Percentiles rank a stretch among this genome's conserved stretches.
These are phyloP conservation scores for Hanseniaspora taiwanica DNA, from an alignment of 805 yeast species.

Conservation along the genomic window DNA sequence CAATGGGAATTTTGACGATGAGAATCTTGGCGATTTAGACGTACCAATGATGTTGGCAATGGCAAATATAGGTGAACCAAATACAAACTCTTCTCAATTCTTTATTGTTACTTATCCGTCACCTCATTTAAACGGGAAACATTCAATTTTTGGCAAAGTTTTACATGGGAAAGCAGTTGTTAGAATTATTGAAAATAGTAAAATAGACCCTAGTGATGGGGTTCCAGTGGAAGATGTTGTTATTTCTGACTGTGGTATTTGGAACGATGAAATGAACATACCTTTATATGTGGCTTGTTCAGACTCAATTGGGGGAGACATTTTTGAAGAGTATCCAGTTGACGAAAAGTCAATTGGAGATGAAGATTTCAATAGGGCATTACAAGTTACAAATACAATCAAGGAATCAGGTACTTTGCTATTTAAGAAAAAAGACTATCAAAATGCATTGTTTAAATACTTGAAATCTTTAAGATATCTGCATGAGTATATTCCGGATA, in stretches of 20 bases:
- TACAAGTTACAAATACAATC: conserved; percentile 37
- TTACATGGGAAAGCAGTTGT: conserved; percentile 54
- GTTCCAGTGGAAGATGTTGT: conserved; percentile 29
- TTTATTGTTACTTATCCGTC: conserved; percentile 57
- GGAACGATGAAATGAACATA: conserved; percentile 38
- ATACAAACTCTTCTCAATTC: conserved; percentile 52
- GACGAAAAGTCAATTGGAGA: conserved; percentile 50
- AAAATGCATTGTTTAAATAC: conserved; percentile 50
- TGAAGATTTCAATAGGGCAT: conserved; percentile 41
- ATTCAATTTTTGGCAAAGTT: conserved; percentile 67
- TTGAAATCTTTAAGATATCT: conserved; percentile 53
- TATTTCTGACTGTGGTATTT: conserved; percentile 48
- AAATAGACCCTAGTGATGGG: conserved; percentile 31
- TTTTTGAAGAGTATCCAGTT: conserved; percentile 66
- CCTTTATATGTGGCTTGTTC: conserved; percentile 56
- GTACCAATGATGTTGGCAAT: conserved; percentile 38
- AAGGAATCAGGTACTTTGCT: conserved; percentile 56
- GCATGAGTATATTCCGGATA: conserved; percentile 61
- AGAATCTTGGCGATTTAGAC: conserved; percentile 32
- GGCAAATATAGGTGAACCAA: conserved; percentile 41
- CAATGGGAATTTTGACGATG: conserved; percentile 38
- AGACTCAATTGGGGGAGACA: conserved; percentile 50
- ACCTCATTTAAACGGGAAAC: conserved; percentile 65
- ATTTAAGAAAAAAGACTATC: conserved; percentile 37
- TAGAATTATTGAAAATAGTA: conserved; percentile 45